Conservation (phyloP, 306 rosid genomes). For the Purshia tridentata region DNA sequence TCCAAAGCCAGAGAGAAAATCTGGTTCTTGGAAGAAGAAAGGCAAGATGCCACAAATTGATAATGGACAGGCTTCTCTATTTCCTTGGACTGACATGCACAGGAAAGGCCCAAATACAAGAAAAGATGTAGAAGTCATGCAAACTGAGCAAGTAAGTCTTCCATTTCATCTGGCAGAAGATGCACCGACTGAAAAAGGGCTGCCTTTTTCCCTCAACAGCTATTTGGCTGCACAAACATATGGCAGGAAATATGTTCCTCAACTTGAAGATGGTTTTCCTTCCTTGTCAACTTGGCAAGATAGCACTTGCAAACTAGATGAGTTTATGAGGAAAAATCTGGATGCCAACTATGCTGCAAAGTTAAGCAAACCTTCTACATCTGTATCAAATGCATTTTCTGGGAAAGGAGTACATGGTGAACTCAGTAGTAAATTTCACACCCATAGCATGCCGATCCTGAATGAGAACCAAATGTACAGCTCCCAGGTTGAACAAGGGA, state of each 20-base stretch:
- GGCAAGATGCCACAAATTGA: slow-evolving; percentile 52
- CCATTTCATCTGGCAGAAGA: slow-evolving; percentile 47
- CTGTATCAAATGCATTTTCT: slow-evolving; percentile 32
- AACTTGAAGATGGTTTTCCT: slow-evolving; percentile 43
- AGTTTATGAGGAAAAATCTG: slow-evolving; percentile 42
- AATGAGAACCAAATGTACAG: slow-evolving; percentile 35
- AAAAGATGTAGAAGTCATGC: slow-evolving; percentile 47
- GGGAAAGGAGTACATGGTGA: slow-evolving; percentile 46
- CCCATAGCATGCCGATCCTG: slow-evolving; percentile 32
- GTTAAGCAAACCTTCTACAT: slow-evolving; percentile 41
- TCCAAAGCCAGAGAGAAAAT: slow-evolving; percentile 45
- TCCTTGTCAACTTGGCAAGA: slow-evolving; percentile 52
- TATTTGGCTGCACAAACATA: slow-evolving; percentile 41
- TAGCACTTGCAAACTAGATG: slow-evolving; percentile 45
- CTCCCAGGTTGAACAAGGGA: slow-evolving; percentile 39
- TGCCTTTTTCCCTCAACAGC: slow-evolving; percentile 66
- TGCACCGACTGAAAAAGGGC: slow-evolving; percentile 42
- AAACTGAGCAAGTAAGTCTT: slow-evolving; percentile 33
- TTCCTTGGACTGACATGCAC: slow-evolving; percentile 39
- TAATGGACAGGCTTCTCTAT: slow-evolving; percentile 37
- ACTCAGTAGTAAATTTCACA: slow-evolving; percentile 33
- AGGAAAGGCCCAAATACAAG: slow-evolving; percentile 32
- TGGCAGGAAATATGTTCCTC: slow-evolving; percentile 49
- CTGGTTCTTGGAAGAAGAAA: slow-evolving; percentile 52
- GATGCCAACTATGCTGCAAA: slow-evolving; percentile 47